Evolutionary conservation across 169 alveolate genomes (phyloP).

Genomic region (Cryptosporidium tyzzeri): DNA sequence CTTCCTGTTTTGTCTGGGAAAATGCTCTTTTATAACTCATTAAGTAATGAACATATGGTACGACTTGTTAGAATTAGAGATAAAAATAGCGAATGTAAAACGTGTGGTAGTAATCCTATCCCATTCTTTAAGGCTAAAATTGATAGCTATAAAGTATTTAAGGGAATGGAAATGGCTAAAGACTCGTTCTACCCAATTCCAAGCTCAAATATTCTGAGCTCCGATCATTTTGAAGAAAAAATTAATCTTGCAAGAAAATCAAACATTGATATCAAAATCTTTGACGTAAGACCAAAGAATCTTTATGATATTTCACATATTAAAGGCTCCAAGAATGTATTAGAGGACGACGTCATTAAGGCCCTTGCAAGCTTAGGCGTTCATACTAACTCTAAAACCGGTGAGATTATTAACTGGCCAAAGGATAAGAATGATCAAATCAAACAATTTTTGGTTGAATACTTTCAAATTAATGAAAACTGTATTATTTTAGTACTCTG

Average conservation of each 20-base stretch:
- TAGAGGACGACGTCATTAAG: constrained; percentile 40
- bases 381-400: constrained; percentile 53
- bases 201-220: not conserved
- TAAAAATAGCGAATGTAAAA: constrained; percentile 77
- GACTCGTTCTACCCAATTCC: constrained; percentile 43
- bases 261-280: constrained; percentile 19
- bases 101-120: constrained; percentile 81
- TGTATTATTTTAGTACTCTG: constrained; percentile 32
- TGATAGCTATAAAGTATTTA: constrained; percentile 80
- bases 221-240: constrained; percentile 11
- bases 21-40: constrained; percentile 86
- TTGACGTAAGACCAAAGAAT: constrained; percentile 75
- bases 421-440: not conserved
- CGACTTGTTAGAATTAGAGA: constrained; percentile 84
- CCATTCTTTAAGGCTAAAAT: constrained; percentile 74
- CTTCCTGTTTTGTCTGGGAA: constrained; percentile 81
- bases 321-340: constrained; percentile 46
- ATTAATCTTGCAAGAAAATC: constrained; percentile 17
- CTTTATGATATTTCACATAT: constrained; percentile 63
- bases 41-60: constrained; percentile 77
- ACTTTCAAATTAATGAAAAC: constrained; percentile 3
- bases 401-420: constrained; percentile 25
- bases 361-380: constrained; percentile 22
- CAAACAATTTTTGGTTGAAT: not conserved
- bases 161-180: constrained; percentile 54